Base-by-base conservation (phyloP, 2,329 filamentous ascomycete genomes). In the Trichoderma sp. region DNA sequence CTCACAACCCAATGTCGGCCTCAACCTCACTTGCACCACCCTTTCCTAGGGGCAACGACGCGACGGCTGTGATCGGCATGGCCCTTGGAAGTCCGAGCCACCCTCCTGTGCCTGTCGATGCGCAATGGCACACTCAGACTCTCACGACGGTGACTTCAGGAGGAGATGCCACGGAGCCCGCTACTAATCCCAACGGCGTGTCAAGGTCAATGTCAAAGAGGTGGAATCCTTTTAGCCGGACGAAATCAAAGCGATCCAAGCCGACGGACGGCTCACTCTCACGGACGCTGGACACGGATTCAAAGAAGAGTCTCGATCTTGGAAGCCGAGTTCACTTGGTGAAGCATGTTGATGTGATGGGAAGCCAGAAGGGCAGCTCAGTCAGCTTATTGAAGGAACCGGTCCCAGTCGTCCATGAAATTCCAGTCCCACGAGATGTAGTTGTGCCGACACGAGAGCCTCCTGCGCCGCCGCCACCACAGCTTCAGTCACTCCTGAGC, bases 51-150 rank as follows among this genome's bases (percentile, higher is more conserved):
- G 48, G 68, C 14, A 69, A 72, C 47, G 72, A 69, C 21, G 72
- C 72, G 12, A 68, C 75, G n/a, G 73, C 74, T 67, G 81, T 79
- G 69, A 92, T 93, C 67, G 90, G 90, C 10, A 88, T 93, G 82
- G 90, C 90, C 1, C 77, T 92, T 64, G 90, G 90, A 39, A 92
- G 89, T 71, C 90, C 90, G 26, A 78, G 81, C n/a, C 78, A 79
- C 45, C 75, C 77, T 17, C 77, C 78, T 41, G 48, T 44, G 66
- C 68, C 41, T 63, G 63, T 60, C 43, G 68, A 69, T 43, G 67
- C 69, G 21, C 73, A 73, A 41, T 76, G 73, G 69, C 74, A 71
- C 41, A 73, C 71, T 21, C 72, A 72, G 54, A 56, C 62, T 17
- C 41, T 66, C 57, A 72, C 72, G 57, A 71, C 70, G 12, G 70